phyloP scores from a whole-genome alignment of 2,329 filamentous ascomycete species.

The Aspergillus piperis region DNA sequence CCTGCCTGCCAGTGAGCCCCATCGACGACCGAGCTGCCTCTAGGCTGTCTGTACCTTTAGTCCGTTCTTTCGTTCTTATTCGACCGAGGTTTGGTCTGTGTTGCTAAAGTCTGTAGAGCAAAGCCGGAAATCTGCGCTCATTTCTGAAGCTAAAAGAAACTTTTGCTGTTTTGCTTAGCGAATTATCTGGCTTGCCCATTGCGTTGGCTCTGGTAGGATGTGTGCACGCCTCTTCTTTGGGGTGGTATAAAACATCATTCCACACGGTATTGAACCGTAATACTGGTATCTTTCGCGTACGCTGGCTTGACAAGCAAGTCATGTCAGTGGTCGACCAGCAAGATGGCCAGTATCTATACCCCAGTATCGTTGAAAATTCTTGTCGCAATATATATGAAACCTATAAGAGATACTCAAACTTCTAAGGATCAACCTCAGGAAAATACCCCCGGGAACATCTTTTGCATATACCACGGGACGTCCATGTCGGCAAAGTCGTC shows the following conservation, averaged over 20 bases:
- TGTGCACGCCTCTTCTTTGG: background rate
- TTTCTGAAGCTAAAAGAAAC: background rate
- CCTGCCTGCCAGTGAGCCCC: constrained; percentile 1
- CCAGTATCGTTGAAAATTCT: background rate
- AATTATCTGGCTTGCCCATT: background rate
- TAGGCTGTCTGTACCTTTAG: constrained; percentile 9
- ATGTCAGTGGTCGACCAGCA: background rate
- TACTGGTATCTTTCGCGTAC: background rate
- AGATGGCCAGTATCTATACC: background rate
- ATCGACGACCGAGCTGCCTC: background rate
- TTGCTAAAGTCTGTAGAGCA: constrained; percentile 7
- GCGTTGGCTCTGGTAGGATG: background rate
- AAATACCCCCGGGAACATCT: constrained; percentile 19
- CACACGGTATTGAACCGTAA: background rate
- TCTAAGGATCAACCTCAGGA: background rate
- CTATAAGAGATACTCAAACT: background rate
- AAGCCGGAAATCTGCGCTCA: constrained; percentile 1
- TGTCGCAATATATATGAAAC: background rate
- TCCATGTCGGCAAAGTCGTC: constrained; percentile 16
- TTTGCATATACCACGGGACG: constrained; percentile 17
- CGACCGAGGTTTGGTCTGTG: background rate
- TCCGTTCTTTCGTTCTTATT: background rate
- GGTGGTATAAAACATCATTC: background rate
- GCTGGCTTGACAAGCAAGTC: background rate
- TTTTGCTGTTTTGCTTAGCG: background rate